Conservation (phyloP, 805 yeast species). For the Zygosaccharomyces pseudorouxii region DNA sequence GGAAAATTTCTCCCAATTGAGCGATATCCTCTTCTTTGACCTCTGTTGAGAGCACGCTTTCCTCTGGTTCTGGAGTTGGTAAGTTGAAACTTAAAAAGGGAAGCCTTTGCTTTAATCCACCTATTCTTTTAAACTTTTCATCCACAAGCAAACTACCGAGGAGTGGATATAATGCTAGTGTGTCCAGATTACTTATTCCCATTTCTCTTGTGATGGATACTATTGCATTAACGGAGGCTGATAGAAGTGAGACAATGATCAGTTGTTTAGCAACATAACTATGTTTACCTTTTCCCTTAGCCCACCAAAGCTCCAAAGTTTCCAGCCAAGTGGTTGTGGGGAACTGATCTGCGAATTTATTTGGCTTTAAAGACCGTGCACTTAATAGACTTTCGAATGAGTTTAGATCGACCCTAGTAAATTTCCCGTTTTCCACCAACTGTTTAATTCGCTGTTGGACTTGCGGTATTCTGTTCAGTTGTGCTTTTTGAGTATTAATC, state of each 20-base stretch:
- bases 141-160: slow-evolving; percentile 51
- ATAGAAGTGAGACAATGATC: slow-evolving; percentile 48
- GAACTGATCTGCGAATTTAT: slow-evolving; percentile 49
- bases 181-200: slow-evolving; percentile 40
- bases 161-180: slow-evolving; percentile 49
- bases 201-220: slow-evolving; percentile 40
- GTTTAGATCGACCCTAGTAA: slow-evolving; percentile 43
- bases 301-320: slow-evolving; percentile 51
- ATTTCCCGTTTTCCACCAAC: slow-evolving; percentile 45
- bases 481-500: slow-evolving; percentile 29
- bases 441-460: slow-evolving; percentile 52
- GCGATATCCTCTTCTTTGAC: slow-evolving; percentile 37
- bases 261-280: slow-evolving; percentile 44
- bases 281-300: slow-evolving; percentile 51
- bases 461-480: slow-evolving; percentile 34
- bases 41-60: background rate
- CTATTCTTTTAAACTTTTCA: slow-evolving; percentile 42
- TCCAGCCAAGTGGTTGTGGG: slow-evolving; percentile 56
- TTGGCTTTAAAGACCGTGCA: slow-evolving; percentile 23
- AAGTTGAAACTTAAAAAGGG: slow-evolving; percentile 39
- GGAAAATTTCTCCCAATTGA: slow-evolving; percentile 55
- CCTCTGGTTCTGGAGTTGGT: background rate
- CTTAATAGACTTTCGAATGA: slow-evolving; percentile 42
- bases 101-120: slow-evolving; percentile 49
- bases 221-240: slow-evolving; percentile 43